Conservation (phyloP, 495 filamentous ascomycete species). For the Aspergillus funiculosus region DNA sequence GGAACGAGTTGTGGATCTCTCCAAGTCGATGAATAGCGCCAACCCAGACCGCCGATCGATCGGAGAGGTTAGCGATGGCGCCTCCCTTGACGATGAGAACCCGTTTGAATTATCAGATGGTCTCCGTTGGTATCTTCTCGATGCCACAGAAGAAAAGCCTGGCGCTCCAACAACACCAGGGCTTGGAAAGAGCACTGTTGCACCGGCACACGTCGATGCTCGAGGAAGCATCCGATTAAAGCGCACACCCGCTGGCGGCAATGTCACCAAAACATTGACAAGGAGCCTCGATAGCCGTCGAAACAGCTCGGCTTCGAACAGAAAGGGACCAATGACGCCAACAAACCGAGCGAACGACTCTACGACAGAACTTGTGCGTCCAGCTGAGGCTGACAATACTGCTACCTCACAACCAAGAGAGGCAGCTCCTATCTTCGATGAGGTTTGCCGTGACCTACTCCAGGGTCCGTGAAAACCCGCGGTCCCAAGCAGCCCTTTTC, state of each 20-base stretch:
- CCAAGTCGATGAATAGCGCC: slow-evolving; percentile 56
- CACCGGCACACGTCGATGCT: slow-evolving; percentile 80
- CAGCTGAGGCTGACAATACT: slow-evolving; percentile 28
- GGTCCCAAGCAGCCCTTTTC: too few species aligned
- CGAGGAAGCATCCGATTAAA: slow-evolving; percentile 62
- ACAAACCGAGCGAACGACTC: slow-evolving; percentile 34
- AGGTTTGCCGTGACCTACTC: slow-evolving; percentile 48
- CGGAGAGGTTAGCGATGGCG: slow-evolving; percentile 49
- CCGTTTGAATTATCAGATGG: slow-evolving; percentile 96
- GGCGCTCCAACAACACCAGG: slow-evolving; percentile 92
- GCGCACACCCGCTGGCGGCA: slow-evolving; percentile 47
- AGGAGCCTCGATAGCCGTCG: slow-evolving; percentile 86
- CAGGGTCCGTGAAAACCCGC: slow-evolving; percentile 37
- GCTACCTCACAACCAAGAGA: slow-evolving; percentile 31
- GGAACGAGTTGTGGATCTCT: slow-evolving; percentile 88
- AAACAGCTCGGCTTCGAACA: slow-evolving; percentile 71
- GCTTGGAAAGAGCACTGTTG: slow-evolving; percentile 81
- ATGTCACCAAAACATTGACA: slow-evolving; percentile 70
- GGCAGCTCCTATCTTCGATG: slow-evolving; percentile 38
- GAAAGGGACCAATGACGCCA: slow-evolving; percentile 47
- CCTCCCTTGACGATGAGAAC: slow-evolving; percentile 84
- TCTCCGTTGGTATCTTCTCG: slow-evolving; percentile 90
- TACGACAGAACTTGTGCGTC: slow-evolving; percentile 31
- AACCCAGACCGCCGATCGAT: slow-evolving; percentile 54
- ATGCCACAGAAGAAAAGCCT: slow-evolving; percentile 87